Percentiles rank a stretch among this genome's conserved stretches.
These are phyloP conservation scores for Cyberlindnera maritima DNA, from an alignment of 805 yeast genomes.

Conservation along the genomic window DNA sequence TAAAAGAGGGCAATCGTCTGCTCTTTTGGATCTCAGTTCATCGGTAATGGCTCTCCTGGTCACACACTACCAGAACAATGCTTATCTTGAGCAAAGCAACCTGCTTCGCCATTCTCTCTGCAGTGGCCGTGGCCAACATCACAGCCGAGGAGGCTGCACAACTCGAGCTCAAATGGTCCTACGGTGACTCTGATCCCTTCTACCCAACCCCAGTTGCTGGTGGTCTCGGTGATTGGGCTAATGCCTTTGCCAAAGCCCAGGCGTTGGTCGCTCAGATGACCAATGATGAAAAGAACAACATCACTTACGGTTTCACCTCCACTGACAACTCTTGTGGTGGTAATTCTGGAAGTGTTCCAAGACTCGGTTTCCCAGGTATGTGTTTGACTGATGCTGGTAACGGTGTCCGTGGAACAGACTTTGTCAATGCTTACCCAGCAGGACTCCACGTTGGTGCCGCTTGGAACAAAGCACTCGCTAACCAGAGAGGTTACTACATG, in stretches of 20 bases:
- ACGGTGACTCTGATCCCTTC: constrained; percentile 5
- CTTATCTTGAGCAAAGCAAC: constrained; percentile 3
- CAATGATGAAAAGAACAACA: constrained; percentile 9
- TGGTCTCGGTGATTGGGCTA: constrained; percentile 9
- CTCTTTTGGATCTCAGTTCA: no score
- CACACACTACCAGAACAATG: no score
- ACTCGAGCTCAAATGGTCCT: constrained; percentile 6
- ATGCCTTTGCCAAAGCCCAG: constrained; percentile 5
- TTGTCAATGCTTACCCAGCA: constrained; percentile 10
- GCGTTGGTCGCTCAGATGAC: constrained; percentile 8
- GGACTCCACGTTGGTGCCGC: constrained; percentile 10
- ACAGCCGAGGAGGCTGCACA: constrained; percentile 1
- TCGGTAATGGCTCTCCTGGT: no score
- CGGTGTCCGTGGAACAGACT: constrained; percentile 12
- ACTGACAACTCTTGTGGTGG: constrained; percentile 5
- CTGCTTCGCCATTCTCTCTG: constrained; percentile 1
- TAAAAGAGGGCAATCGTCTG: no score
- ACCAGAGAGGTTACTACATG: constrained; percentile 9
- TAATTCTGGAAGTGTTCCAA: constrained; percentile 6
- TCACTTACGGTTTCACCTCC: constrained; percentile 5
- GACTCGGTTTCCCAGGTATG: constrained; percentile 7
- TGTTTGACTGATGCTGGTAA: constrained; percentile 10
- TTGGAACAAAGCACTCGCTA: constrained; percentile 8
- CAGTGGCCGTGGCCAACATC: not conserved
- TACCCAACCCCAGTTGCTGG: constrained; percentile 5